Percentiles rank a stretch among this genome's conserved stretches.
phyloP scores from a whole-genome alignment of 306 rosid species.

The Dryas octopetala region DNA sequence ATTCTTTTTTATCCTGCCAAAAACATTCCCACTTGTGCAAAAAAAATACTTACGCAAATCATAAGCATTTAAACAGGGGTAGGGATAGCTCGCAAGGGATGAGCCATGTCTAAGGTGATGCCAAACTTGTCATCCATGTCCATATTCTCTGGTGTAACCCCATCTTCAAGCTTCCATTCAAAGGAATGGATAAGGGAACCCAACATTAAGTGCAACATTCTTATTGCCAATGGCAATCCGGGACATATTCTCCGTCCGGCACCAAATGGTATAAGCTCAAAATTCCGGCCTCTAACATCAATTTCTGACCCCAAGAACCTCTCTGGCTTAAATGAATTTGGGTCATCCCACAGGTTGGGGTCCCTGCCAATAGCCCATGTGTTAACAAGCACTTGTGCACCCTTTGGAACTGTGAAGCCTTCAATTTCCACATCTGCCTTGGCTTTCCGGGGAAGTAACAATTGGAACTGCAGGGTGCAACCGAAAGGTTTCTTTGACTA shows the following conservation, averaged over 20 bases:
- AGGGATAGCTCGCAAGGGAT: conserved; percentile 43
- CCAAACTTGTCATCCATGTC: conserved; percentile 55
- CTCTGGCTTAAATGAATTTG: conserved; percentile 48
- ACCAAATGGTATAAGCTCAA: conserved; percentile 55
- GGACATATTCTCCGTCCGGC: conserved; percentile 48
- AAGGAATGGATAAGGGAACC: conserved; percentile 50
- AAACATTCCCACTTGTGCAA: too few relatives aligned
- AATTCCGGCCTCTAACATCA: conserved; percentile 43
- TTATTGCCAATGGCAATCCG: conserved; percentile 40
- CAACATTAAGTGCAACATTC: conserved; percentile 50
- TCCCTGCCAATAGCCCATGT: conserved; percentile 52
- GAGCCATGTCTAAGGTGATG: conserved; percentile 38
- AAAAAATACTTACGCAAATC: not conserved
- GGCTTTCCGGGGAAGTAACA: conserved; percentile 52
- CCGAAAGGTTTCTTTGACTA: conserved; percentile 51
- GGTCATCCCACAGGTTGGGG: conserved; percentile 38
- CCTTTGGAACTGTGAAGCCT: conserved; percentile 48
- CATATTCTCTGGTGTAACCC: conserved; percentile 32
- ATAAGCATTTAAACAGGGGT: not conserved
- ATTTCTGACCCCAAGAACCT: conserved; percentile 47
- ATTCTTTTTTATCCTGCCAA: too few relatives aligned
- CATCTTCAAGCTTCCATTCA: conserved; percentile 60
- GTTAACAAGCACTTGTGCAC: conserved; percentile 44
- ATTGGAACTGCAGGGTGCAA: conserved; percentile 39
- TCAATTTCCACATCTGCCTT: conserved; percentile 36